A percentile compares a stretch with the other conserved stretches of the same genome.
These are phyloP conservation scores for Stylosanthes scabra DNA, from an alignment of 331 rosid species.

Conservation along the genomic window DNA sequence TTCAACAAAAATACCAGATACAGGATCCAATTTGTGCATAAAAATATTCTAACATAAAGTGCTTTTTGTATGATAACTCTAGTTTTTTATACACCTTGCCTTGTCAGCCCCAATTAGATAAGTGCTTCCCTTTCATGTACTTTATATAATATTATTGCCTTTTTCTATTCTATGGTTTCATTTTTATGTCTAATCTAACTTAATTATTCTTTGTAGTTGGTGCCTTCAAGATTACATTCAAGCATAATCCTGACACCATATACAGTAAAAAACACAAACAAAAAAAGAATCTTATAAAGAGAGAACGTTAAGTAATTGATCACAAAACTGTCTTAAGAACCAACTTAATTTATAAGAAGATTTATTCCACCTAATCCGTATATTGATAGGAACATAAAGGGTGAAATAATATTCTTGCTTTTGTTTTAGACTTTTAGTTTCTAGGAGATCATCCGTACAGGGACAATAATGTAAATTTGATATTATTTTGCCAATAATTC, in stretches of 20 bases:
- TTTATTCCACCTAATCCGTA: slow-evolving; percentile 31
- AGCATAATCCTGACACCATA: slow-evolving; percentile 31
- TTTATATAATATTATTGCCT: not conserved
- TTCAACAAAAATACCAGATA: slow-evolving; percentile 28
- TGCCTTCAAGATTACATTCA: slow-evolving; percentile 23
- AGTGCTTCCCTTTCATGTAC: slow-evolving; percentile 32
- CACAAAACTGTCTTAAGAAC: not conserved
- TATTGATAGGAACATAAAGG: not conserved
- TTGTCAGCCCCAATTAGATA: slow-evolving; percentile 34
- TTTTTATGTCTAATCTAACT: not conserved
- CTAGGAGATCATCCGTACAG: slow-evolving; percentile 3
- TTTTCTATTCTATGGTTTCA: not conserved
- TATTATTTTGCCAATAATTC: no score
- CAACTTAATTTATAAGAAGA: slow-evolving; percentile 20
- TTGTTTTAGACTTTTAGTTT: not conserved
- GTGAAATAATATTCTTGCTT: slow-evolving; percentile 7
- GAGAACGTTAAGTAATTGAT: slow-evolving; percentile 34
- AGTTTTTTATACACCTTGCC: slow-evolving; percentile 24
- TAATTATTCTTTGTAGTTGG: slow-evolving; percentile 13
- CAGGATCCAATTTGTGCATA: slow-evolving; percentile 24
- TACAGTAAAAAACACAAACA: not conserved
- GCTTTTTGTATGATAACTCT: slow-evolving; percentile 25
- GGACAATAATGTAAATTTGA: not conserved
- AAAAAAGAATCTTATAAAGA: slow-evolving; percentile 14
- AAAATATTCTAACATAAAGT: slow-evolving; percentile 22